Evolutionary conservation across 495 filamentous ascomycete genomes (phyloP).

Genomic region (Elasticomyces elasticus): DNA sequence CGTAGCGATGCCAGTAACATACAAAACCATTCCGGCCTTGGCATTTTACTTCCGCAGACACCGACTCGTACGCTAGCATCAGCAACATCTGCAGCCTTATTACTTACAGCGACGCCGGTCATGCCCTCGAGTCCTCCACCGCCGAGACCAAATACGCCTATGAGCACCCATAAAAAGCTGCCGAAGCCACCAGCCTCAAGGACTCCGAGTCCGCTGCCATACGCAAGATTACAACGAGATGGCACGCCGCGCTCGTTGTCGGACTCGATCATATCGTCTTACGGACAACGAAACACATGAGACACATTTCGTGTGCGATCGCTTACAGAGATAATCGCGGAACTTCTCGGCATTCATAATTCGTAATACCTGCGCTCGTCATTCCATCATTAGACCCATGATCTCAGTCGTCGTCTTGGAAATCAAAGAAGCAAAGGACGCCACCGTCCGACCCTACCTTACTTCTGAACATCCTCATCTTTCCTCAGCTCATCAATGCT

Average conservation of each 20-base stretch:
- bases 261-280: conserved; percentile 21
- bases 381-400: too few relatives aligned
- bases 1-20: background rate
- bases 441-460: too few relatives aligned
- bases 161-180: conserved; percentile 14
- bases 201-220: conserved; percentile 7
- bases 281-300: conserved; percentile 9
- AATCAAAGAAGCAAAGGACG: too few relatives aligned
- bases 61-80: background rate
- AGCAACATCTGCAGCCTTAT: conserved; percentile 1
- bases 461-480: background rate
- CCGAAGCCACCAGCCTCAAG: conserved; percentile 8
- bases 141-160: conserved; percentile 7
- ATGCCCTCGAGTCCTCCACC: background rate
- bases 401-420: too few relatives aligned
- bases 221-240: background rate
- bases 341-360: too few relatives aligned
- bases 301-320: too few relatives aligned
- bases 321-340: too few relatives aligned
- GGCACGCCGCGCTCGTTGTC: conserved; percentile 18
- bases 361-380: too few relatives aligned
- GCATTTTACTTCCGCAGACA: conserved; percentile 5
- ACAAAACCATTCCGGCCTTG: background rate
- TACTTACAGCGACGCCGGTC: background rate
- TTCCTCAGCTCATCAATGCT: conserved; percentile 36